Evolutionary conservation across 768 basidiomycete genomes (phyloP).

Genomic region (Cyclocybe cylindracea): DNA sequence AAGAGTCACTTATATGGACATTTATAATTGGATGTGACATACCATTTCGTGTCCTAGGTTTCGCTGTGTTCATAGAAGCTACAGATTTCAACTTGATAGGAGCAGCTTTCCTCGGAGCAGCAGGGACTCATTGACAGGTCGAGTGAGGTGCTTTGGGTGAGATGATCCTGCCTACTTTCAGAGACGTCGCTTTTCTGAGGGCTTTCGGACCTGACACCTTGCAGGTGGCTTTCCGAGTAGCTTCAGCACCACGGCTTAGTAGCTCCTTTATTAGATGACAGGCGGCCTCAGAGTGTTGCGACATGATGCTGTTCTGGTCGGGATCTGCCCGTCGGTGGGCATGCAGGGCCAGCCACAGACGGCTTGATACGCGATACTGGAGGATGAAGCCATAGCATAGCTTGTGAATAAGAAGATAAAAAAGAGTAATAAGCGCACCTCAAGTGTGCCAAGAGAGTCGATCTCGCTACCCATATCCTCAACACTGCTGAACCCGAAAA

Average conservation of each 20-base stretch:
- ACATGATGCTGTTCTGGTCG: constrained; percentile 45
- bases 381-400: constrained; percentile 20
- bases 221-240: constrained; percentile 14
- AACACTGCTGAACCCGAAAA: constrained; percentile 26
- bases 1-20: background rate
- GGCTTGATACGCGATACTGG: constrained; percentile 55
- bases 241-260: constrained; percentile 16
- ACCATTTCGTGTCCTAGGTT: constrained; percentile 42
- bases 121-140: constrained; percentile 21
- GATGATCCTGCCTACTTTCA: constrained; percentile 15
- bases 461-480: constrained; percentile 42
- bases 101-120: constrained; percentile 29
- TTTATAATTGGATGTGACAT: background rate
- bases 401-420: background rate
- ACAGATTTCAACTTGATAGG: constrained; percentile 23
- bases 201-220: constrained; percentile 22
- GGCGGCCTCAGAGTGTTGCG: constrained; percentile 54
- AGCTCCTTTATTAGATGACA: constrained; percentile 46
- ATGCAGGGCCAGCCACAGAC: constrained; percentile 74
- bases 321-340: constrained; percentile 56
- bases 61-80: constrained; percentile 32
- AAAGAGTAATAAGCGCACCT: constrained; percentile 38
- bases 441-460: constrained; percentile 36
- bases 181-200: constrained; percentile 16
- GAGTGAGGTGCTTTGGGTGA: constrained; percentile 21